Conservation (phyloP, 306 rosid species). For the Sindora glabra region DNA sequence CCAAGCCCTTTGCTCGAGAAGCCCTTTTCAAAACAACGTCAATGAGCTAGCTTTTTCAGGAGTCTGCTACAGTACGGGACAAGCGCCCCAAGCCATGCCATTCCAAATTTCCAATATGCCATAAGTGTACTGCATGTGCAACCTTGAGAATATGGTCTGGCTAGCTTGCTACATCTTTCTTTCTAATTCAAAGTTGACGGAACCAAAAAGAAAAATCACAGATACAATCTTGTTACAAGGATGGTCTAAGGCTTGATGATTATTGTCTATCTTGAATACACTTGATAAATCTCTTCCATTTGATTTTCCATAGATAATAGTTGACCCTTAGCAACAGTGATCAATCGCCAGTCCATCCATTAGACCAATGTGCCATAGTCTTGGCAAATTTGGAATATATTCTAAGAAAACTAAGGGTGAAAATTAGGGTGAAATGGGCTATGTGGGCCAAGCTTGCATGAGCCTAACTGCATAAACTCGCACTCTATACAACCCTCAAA, state of each 20-base stretch:
- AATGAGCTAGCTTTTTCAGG: constrained; percentile 32
- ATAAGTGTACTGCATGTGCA: constrained; percentile 27
- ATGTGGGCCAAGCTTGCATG: no score
- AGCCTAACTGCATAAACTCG: no score
- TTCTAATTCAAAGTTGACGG: not conserved
- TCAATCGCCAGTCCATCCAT: no score
- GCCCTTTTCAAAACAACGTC: constrained; percentile 38
- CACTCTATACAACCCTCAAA: no score
- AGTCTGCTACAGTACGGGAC: constrained; percentile 23
- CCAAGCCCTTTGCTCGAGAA: constrained; percentile 38
- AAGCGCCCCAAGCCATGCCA: no score
- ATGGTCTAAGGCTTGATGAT: not conserved
- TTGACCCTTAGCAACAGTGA: no score
- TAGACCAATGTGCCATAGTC: no score
- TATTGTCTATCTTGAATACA: not conserved
- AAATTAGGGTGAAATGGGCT: no score
- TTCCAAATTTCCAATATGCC: no score
- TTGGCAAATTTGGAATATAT: no score
- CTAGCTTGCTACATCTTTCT: not conserved
- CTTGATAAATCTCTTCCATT: not conserved
- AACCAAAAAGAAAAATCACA: not conserved
- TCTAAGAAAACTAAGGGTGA: no score
- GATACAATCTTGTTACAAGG: not conserved
- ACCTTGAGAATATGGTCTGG: constrained; percentile 19
- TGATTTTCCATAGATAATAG: not conserved